Percentiles rank a stretch among this genome's conserved stretches.
phyloP scores from a whole-genome alignment of 2,329 filamentous ascomycete species.

The Epichloe festucae region DNA sequence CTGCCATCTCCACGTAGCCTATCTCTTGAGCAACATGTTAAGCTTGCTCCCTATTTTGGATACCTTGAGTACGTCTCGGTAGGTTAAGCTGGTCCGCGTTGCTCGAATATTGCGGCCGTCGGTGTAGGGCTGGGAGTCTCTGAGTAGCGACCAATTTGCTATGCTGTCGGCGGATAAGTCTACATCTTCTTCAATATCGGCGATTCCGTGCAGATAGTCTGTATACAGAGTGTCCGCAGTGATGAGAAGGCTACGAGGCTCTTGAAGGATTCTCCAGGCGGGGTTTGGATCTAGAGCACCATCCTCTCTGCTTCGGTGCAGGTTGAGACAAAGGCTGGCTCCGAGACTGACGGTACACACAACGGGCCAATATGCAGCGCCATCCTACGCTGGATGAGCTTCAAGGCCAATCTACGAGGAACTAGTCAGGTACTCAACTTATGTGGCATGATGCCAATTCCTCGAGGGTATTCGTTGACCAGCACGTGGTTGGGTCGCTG shows the following conservation, averaged over 20 bases:
- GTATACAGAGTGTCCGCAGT: constrained; percentile 58
- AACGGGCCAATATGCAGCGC: constrained; percentile 70
- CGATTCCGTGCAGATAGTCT: constrained; percentile 63
- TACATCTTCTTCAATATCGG: constrained; percentile 51
- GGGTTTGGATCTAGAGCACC: constrained; percentile 41
- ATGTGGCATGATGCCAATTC: constrained; percentile 93
- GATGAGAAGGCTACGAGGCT: constrained; percentile 68
- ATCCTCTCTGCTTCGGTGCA: constrained; percentile 52
- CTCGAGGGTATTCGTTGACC: constrained; percentile 80
- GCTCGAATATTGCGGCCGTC: constrained; percentile 43
- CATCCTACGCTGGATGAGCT: constrained; percentile 45
- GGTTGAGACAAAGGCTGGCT: constrained; percentile 61
- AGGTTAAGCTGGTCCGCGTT: constrained; percentile 62
- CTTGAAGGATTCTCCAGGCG: constrained; percentile 57
- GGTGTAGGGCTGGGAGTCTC: constrained; percentile 30
- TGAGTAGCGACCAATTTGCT: constrained; percentile 59
- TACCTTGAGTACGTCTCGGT: constrained; percentile 75
- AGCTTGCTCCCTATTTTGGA: constrained; percentile 59
- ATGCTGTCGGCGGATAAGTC: constrained; percentile 48
- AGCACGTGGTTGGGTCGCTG: constrained; percentile 74
- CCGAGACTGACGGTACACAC: constrained; percentile 87
- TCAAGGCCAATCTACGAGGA: constrained; percentile 5
- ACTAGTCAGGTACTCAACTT: constrained; percentile 37
- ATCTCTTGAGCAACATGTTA: constrained; percentile 32
- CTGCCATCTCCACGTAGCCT: constrained; percentile 1